phyloP scores from a whole-genome alignment of 208 protist species.

The Sergeia podlipaevii region DNA sequence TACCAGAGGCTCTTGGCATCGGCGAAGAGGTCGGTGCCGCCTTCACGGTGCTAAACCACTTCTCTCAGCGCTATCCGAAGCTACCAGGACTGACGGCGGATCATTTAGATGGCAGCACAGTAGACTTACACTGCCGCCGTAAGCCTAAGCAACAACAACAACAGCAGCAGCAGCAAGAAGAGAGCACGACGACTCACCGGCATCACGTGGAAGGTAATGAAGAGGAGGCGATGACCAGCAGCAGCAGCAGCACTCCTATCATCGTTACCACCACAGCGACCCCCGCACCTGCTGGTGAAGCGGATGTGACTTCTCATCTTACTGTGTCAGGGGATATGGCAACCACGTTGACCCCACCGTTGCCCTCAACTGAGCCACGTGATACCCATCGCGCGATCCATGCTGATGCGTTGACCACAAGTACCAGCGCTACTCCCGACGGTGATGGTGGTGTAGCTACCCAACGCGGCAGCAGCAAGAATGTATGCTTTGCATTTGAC shows the following conservation, averaged over 20 bases:
- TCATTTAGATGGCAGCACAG: constrained; percentile 33
- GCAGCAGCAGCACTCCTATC: constrained; percentile 1
- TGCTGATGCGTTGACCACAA: too few relatives aligned
- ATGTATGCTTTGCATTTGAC: constrained; percentile 88
- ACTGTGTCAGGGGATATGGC: not conserved
- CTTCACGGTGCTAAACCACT: constrained; percentile 87
- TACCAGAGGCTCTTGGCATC: constrained; percentile 76
- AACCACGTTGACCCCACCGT: not conserved
- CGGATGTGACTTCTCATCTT: too few relatives aligned
- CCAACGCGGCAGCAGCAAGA: not conserved
- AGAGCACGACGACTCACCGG: not conserved
- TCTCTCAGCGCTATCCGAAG: constrained; percentile 91
- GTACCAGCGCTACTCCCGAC: too few relatives aligned
- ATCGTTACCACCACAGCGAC: not conserved
- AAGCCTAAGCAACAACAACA: not conserved
- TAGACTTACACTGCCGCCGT: constrained; percentile 25
- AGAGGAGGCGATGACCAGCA: not conserved
- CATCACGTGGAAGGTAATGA: not conserved
- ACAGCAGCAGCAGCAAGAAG: not conserved
- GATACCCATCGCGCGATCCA: too few relatives aligned
- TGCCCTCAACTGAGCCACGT: not conserved
- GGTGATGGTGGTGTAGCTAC: not conserved
- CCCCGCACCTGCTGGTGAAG: not conserved
- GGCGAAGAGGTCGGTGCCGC: constrained; percentile 29
- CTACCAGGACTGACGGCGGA: constrained; percentile 56